Conservation (phyloP, 345 rosid species). For the Citropsis articulata region DNA sequence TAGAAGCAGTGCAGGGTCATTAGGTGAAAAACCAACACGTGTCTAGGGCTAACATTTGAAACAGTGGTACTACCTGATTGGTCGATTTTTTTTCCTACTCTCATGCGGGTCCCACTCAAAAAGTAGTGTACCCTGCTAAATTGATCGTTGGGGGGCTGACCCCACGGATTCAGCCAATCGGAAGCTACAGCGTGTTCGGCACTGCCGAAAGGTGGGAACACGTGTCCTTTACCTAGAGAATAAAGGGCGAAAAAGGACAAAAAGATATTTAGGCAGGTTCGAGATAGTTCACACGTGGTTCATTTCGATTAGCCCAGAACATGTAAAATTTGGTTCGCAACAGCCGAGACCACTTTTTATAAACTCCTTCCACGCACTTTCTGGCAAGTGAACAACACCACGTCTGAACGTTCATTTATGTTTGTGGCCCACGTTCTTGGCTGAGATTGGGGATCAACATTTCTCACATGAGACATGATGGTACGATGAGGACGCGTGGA, state of each 20-base stretch:
- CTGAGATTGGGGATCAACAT: background rate
- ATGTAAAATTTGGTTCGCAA: background rate
- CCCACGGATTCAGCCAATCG: slow-evolving; percentile 5
- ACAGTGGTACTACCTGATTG: slow-evolving; percentile 15
- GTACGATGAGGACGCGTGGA: slow-evolving; percentile 15
- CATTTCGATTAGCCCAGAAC: background rate
- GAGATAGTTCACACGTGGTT: slow-evolving; percentile 34
- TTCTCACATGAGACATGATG: background rate
- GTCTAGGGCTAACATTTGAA: slow-evolving; percentile 6
- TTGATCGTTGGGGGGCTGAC: background rate
- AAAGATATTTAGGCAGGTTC: slow-evolving; percentile 24
- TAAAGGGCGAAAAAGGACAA: background rate
- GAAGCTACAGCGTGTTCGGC: slow-evolving; percentile 16
- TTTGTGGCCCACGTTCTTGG: background rate
- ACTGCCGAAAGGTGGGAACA: slow-evolving; percentile 29
- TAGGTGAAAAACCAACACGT: slow-evolving; percentile 14
- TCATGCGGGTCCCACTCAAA: background rate
- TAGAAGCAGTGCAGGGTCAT: background rate
- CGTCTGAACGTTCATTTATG: fast-evolving
- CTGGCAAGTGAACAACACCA: background rate
- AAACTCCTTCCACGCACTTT: background rate
- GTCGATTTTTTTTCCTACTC: background rate
- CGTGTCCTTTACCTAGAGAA: slow-evolving; percentile 1
- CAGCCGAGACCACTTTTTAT: background rate
- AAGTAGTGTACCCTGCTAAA: background rate